Conservation (phyloP, 768 basidiomycete genomes). For the Gelatoporia subvermispora region DNA sequence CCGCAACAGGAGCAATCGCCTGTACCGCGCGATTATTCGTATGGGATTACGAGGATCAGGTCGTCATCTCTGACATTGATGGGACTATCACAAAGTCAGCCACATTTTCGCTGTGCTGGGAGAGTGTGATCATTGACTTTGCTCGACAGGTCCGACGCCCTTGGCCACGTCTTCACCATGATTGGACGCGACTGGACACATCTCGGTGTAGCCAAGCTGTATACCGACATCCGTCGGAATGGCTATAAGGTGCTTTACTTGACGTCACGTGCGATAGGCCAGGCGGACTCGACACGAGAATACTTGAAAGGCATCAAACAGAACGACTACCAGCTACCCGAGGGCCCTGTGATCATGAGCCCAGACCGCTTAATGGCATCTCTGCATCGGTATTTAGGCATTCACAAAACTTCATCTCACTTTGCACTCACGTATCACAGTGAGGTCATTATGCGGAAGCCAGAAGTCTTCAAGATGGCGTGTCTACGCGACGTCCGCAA, state of each 20-base stretch:
- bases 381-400: slow-evolving; percentile 66
- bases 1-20: slow-evolving; percentile 72
- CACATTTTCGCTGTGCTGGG: not conserved
- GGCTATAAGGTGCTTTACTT: slow-evolving; percentile 98
- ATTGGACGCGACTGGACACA: slow-evolving; percentile 99
- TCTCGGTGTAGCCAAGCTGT: slow-evolving; percentile 92
- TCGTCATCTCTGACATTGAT: slow-evolving; percentile 97
- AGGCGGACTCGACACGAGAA: slow-evolving; percentile 93
- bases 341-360: slow-evolving; percentile 98
- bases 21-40: slow-evolving; percentile 93
- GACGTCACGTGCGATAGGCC: slow-evolving; percentile 94
- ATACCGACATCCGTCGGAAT: slow-evolving; percentile 91
- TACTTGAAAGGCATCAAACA: slow-evolving; percentile 95
- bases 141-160: slow-evolving; percentile 75
- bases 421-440: slow-evolving; percentile 38
- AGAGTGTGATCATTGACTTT: not conserved
- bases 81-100: slow-evolving; percentile 96
- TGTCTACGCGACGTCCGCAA: slow-evolving; percentile 93
- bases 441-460: slow-evolving; percentile 98
- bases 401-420: not conserved
- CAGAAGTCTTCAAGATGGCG: slow-evolving; percentile 99
- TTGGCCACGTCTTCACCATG: slow-evolving; percentile 96
- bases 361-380: slow-evolving; percentile 94
- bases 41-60: slow-evolving; percentile 87
- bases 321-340: slow-evolving; percentile 93